Percentiles rank a stretch among this genome's conserved stretches.
Conservation (phyloP, 306 rosid species). For the Prunus dulcis region DNA sequence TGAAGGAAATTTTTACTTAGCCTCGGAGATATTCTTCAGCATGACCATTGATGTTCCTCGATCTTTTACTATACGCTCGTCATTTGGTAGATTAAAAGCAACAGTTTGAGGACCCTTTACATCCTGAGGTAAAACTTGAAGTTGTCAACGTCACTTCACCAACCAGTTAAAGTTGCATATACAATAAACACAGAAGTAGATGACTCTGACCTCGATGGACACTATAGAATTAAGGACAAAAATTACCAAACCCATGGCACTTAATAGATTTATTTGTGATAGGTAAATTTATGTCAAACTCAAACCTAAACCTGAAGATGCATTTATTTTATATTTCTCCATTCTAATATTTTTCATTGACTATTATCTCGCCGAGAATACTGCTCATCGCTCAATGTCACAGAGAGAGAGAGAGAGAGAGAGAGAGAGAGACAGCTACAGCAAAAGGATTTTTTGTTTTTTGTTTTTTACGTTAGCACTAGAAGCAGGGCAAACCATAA, state of each 20-base stretch:
- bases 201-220: not conserved
- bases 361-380: no score
- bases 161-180: not conserved
- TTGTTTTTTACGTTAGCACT: not conserved
- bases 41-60: constrained; percentile 95
- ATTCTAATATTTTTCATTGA: not conserved
- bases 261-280: not conserved
- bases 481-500: not conserved
- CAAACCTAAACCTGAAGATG: not conserved
- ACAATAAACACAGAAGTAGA: not conserved
- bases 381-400: no score
- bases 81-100: constrained; percentile 97
- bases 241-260: not conserved
- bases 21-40: constrained; percentile 97
- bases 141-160: constrained; percentile 16
- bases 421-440: no score
- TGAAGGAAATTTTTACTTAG: constrained; percentile 57
- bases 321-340: not conserved
- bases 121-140: constrained; percentile 55
- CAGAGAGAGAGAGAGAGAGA: no score
- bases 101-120: constrained; percentile 95
- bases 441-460: not conserved
- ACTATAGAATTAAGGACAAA: not conserved
- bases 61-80: constrained; percentile 79
- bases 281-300: not conserved